A percentile compares a stretch with the other conserved stretches of the same genome.
These are phyloP conservation scores for Venturia carpophila DNA, from an alignment of 2,329 filamentous ascomycete species.

Conservation along the genomic window DNA sequence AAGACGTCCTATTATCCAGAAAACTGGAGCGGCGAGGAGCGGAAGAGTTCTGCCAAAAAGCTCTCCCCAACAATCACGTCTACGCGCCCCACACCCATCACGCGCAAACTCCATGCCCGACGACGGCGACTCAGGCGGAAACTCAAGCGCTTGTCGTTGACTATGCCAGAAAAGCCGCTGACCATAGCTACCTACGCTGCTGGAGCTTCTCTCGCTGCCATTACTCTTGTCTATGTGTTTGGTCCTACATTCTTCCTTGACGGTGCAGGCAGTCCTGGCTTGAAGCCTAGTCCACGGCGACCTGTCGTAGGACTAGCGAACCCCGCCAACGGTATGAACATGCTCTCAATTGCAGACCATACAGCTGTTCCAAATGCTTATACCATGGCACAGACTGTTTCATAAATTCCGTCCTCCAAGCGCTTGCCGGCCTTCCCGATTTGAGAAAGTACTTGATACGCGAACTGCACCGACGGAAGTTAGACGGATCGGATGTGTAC, in stretches of 20 bases:
- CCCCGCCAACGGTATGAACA: conserved; percentile 61
- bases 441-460: conserved; percentile 85
- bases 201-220: conserved; percentile 87
- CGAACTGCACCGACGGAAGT: conserved; percentile 73
- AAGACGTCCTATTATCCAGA: not conserved
- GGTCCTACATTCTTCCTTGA: conserved; percentile 96
- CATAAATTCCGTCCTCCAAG: conserved; percentile 94
- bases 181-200: conserved; percentile 89
- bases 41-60: not conserved
- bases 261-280: conserved; percentile 63
- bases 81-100: not conserved
- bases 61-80: not conserved
- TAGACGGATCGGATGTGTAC: conserved; percentile 74
- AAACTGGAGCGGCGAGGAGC: not conserved
- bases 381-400: conserved; percentile 35
- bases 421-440: conserved; percentile 81
- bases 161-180: conserved; percentile 65
- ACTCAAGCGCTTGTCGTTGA: conserved; percentile 20
- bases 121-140: conserved; percentile 9
- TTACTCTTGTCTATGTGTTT: conserved; percentile 94
- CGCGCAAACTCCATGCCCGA: conserved; percentile 7
- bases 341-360: not conserved
- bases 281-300: conserved; percentile 11
- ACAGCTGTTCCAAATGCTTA: not conserved
- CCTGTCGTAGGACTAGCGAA: conserved; percentile 66